These are phyloP conservation scores for Lablab purpureus DNA, from an alignment of 306 rosid genomes.

Conservation along the genomic window DNA sequence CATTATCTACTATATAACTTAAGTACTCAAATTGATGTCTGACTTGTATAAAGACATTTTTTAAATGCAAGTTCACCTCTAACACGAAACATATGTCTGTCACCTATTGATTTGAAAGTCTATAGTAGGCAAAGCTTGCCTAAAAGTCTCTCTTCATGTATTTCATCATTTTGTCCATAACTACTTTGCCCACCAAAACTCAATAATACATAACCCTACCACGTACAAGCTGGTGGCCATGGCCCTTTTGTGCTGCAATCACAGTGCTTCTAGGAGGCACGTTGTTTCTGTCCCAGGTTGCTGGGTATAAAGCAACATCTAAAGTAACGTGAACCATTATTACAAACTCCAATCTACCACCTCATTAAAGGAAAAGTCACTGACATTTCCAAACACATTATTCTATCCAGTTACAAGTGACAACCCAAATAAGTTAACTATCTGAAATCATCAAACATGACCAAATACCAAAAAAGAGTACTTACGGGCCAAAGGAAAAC, in stretches of 20 bases:
- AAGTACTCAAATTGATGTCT: neutral
- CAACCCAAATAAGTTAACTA: slow-evolving; percentile 22
- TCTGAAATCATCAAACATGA: slow-evolving; percentile 30
- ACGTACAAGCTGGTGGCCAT: slow-evolving; percentile 17
- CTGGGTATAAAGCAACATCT: slow-evolving; percentile 35
- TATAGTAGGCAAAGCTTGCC: neutral
- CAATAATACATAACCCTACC: slow-evolving; percentile 40
- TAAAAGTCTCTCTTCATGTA: neutral
- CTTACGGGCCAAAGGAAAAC: slow-evolving; percentile 24
- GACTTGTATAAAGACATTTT: slow-evolving; percentile 6
- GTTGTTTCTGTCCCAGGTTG: slow-evolving; percentile 29
- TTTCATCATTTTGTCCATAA: slow-evolving; percentile 21
- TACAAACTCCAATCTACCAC: slow-evolving; percentile 26
- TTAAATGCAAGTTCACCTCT: neutral
- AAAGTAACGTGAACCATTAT: slow-evolving; percentile 21
- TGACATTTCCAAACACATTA: slow-evolving; percentile 28
- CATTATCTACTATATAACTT: neutral
- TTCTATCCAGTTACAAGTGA: slow-evolving; percentile 33
- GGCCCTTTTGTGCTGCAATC: slow-evolving; percentile 28
- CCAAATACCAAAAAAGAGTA: neutral
- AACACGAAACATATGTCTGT: neutral
- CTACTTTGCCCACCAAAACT: slow-evolving; percentile 14
- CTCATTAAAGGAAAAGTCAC: slow-evolving; percentile 18
- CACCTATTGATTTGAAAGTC: slow-evolving; percentile 15
- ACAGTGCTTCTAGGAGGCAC: slow-evolving; percentile 34